A percentile compares a stretch with the other conserved stretches of the same genome.
Evolutionary conservation across 371 early-diverging fungal species (phyloP).

Genomic region (Rhizopus sp.): DNA sequence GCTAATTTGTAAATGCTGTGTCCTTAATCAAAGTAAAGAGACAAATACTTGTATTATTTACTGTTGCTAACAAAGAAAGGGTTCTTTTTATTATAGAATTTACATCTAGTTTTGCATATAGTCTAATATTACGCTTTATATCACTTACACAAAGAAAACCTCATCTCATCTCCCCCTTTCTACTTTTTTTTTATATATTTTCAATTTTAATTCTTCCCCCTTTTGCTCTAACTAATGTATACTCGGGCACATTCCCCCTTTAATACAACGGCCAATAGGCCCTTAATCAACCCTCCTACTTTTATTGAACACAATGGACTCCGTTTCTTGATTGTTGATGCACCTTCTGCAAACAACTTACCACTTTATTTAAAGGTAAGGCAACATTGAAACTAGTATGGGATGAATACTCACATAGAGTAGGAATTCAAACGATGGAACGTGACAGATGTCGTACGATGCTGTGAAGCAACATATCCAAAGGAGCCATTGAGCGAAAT

Average conservation of each 20-base stretch:
- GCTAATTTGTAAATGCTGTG: constrained; percentile 9
- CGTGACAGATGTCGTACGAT: constrained; percentile 89
- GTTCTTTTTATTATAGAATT: too few relatives aligned
- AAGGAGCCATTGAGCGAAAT: constrained; percentile 61
- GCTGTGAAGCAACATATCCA: constrained; percentile 91
- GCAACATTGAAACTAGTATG: constrained; percentile 1
- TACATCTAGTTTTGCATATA: too few relatives aligned
- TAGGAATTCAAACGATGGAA: constrained; percentile 56
- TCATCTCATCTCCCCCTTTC: not conserved
- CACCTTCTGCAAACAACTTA: constrained; percentile 51
- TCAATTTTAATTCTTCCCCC: not conserved
- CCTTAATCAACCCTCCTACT: constrained; percentile 54
- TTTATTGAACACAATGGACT: constrained; percentile 46
- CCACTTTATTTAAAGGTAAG: constrained; percentile 49
- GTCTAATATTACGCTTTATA: too few relatives aligned
- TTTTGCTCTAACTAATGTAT: constrained; percentile 19
- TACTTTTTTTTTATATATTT: not conserved
- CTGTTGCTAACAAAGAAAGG: too few relatives aligned
- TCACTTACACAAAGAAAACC: too few relatives aligned
- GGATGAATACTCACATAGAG: not conserved
- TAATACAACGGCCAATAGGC: constrained; percentile 18
- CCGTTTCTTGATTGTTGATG: constrained; percentile 55
- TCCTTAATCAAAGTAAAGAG: not conserved
- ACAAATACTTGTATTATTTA: too few relatives aligned
- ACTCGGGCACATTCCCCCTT: constrained; percentile 17